These are phyloP conservation scores for Eucalyptus coolabah DNA, from an alignment of 345 rosid species.

Conservation along the genomic window DNA sequence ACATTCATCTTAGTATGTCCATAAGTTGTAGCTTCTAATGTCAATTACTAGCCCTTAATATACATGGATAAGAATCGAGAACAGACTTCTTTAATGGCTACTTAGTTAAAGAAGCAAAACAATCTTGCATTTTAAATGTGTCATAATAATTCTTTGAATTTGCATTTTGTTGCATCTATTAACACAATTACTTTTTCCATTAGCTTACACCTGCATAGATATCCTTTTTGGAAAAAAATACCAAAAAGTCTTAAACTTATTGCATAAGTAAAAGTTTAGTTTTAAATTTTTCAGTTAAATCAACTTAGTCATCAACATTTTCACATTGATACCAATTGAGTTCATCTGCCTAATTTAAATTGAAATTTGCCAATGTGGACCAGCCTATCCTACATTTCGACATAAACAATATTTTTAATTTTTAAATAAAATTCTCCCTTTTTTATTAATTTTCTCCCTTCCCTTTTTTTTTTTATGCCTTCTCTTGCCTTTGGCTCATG, in stretches of 20 bases:
- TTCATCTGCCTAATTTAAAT: too few relatives aligned
- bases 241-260: too few relatives aligned
- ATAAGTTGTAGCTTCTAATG: not conserved
- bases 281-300: accelerated
- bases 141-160: not conserved
- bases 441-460: too few relatives aligned
- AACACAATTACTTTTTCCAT: not conserved
- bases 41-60: not conserved
- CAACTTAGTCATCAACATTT: too few relatives aligned
- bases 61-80: not conserved
- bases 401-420: too few relatives aligned
- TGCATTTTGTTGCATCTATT: not conserved
- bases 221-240: accelerated
- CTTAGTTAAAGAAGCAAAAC: not conserved
- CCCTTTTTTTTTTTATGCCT: too few relatives aligned
- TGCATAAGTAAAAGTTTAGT: too few relatives aligned
- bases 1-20: not conserved
- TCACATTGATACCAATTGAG: accelerated
- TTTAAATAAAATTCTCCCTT: too few relatives aligned
- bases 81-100: not conserved
- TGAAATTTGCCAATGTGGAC: too few relatives aligned
- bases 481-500: not conserved
- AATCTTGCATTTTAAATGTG: not conserved
- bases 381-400: not conserved
- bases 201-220: too few relatives aligned